phyloP scores from a whole-genome alignment of 345 rosid species.

The Eutrema japonicum region DNA sequence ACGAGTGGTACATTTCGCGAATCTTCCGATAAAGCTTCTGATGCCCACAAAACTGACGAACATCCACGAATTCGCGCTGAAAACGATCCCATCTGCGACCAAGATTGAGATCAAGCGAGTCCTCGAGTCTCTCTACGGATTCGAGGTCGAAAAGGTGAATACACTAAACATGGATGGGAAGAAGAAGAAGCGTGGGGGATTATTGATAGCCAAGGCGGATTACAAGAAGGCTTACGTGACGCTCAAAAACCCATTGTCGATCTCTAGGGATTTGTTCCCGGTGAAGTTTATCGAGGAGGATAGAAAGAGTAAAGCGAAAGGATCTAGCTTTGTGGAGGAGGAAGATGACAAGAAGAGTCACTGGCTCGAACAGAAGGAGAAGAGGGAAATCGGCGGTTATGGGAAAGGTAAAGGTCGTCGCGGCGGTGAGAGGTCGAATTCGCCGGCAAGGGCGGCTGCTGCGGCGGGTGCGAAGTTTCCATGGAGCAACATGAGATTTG shows the following conservation, averaged over 20 bases:
- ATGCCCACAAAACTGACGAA: conserved; percentile 65
- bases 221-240: conserved; percentile 94
- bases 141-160: conserved; percentile 80
- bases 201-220: conserved; percentile 75
- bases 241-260: conserved; percentile 60
- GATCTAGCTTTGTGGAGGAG: conserved; percentile 69
- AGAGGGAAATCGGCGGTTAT: conserved; percentile 41
- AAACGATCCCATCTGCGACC: conserved; percentile 83
- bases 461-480: conserved; percentile 58
- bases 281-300: conserved; percentile 62
- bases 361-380: conserved; percentile 75
- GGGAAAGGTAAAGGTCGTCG: conserved; percentile 33
- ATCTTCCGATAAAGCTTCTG: conserved; percentile 80
- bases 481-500: conserved; percentile 78
- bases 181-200: conserved; percentile 86
- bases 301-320: conserved; percentile 63
- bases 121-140: conserved; percentile 85
- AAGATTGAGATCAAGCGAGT: conserved; percentile 98
- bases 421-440: conserved; percentile 36
- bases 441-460: conserved; percentile 28
- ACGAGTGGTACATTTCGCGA: conserved; percentile 79
- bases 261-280: conserved; percentile 71
- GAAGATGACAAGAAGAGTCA: conserved; percentile 64
- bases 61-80: conserved; percentile 76
- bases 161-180: conserved; percentile 96